These are phyloP conservation scores for Anaeramoeba ignava DNA, from an alignment of 78 protist genomes.

Conservation along the genomic window DNA sequence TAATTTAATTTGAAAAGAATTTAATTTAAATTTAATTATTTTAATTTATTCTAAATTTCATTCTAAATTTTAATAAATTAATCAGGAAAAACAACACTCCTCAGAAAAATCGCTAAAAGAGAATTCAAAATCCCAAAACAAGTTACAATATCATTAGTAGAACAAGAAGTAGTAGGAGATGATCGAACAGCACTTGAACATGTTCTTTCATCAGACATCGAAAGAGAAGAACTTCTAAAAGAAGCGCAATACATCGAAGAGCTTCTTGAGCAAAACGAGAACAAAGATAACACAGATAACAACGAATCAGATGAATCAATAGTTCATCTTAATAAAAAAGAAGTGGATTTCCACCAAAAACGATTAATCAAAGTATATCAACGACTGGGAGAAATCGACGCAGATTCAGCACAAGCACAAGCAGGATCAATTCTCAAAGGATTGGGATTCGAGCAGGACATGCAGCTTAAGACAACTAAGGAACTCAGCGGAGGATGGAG, in stretches of 20 bases:
- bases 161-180: slow-evolving; percentile 67
- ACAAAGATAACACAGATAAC: neutral
- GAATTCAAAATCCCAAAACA: slow-evolving; percentile 35
- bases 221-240: slow-evolving; percentile 46
- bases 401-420: slow-evolving; percentile 41
- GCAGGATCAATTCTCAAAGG: slow-evolving; percentile 65
- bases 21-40: too few species aligned
- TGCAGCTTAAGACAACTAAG: neutral
- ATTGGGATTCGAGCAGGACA: slow-evolving; percentile 47
- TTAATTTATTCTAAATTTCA: too few species aligned
- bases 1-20: too few species aligned
- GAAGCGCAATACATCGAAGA: slow-evolving; percentile 16
- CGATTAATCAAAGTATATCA: slow-evolving; percentile 37
- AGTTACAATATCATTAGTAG: slow-evolving; percentile 62
- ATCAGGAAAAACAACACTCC: slow-evolving; percentile 79
- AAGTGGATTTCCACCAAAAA: slow-evolving; percentile 11
- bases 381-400: slow-evolving; percentile 54
- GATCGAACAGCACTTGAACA: slow-evolving; percentile 52
- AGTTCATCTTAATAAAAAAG: neutral
- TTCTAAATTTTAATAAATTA: too few species aligned
- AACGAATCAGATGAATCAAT: neutral
- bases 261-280: neutral
- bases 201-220: slow-evolving; percentile 65
- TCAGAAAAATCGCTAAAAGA: slow-evolving; percentile 51
- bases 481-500: slow-evolving; percentile 80